Evolutionary conservation across 306 rosid species (phyloP).

Genomic region (Rubus idaeus): DNA sequence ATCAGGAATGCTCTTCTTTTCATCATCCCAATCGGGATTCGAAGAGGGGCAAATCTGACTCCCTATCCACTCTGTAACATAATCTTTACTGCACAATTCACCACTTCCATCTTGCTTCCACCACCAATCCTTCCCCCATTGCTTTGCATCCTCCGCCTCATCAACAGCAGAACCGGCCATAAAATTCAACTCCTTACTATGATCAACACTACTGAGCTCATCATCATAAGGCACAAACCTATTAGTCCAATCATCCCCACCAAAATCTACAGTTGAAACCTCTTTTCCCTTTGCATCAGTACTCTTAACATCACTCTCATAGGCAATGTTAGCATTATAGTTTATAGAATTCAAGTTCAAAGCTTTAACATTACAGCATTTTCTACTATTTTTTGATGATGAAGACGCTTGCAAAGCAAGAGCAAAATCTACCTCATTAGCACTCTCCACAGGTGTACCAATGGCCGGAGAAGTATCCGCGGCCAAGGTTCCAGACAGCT

Average conservation of each 20-base stretch:
- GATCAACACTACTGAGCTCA: slow-evolving; percentile 73
- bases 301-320: slow-evolving; percentile 55
- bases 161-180: slow-evolving; percentile 44
- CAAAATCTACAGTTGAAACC: slow-evolving; percentile 48
- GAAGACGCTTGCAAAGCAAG: slow-evolving; percentile 91
- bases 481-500: slow-evolving; percentile 77
- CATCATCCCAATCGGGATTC: slow-evolving; percentile 82
- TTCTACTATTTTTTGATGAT: slow-evolving; percentile 68
- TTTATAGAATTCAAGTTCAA: slow-evolving; percentile 65
- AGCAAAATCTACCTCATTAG: slow-evolving; percentile 89
- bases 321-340: slow-evolving; percentile 61
- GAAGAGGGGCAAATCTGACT: slow-evolving; percentile 85
- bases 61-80: slow-evolving; percentile 96
- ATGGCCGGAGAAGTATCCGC: slow-evolving; percentile 71
- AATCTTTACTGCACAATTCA: slow-evolving; percentile 83
- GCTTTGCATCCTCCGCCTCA: slow-evolving; percentile 58
- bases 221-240: slow-evolving; percentile 81
- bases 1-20: slow-evolving; percentile 53
- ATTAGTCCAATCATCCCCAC: slow-evolving; percentile 66
- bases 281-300: slow-evolving; percentile 70
- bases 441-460: slow-evolving; percentile 82
- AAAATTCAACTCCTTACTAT: slow-evolving; percentile 63
- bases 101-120: slow-evolving; percentile 91
- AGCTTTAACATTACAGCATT: slow-evolving; percentile 50
- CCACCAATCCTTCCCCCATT: slow-evolving; percentile 98